Conservation (phyloP, 176 grass and related monocot species). For the Triticum urartu region DNA sequence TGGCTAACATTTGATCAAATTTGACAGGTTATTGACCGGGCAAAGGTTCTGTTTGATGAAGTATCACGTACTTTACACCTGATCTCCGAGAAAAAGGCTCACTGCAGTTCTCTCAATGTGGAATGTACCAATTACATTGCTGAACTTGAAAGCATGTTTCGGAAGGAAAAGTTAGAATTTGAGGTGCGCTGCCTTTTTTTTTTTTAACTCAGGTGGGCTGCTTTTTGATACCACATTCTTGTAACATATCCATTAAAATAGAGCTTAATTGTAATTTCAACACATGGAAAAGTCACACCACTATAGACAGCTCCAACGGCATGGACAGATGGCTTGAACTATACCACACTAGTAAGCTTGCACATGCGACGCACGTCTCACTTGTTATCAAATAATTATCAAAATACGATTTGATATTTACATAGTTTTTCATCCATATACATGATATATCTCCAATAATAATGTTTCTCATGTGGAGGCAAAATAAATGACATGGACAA, state of each 20-base stretch:
- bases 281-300: constrained; percentile 11
- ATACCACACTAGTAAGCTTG: neutral
- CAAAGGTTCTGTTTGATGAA: constrained; percentile 69
- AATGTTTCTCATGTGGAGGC: too few species aligned
- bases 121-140: constrained; percentile 50
- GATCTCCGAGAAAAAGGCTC: constrained; percentile 52
- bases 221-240: constrained; percentile 31
- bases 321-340: constrained; percentile 14
- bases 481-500: too few species aligned
- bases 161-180: constrained; percentile 73
- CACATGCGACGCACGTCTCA: too few species aligned
- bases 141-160: constrained; percentile 72
- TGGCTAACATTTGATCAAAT: constrained; percentile 27
- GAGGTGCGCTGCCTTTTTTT: constrained; percentile 46
- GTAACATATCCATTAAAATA: constrained; percentile 19
- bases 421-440: too few species aligned
- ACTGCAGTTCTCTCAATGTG: constrained; percentile 25
- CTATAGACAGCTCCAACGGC: neutral
- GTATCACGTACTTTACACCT: constrained; percentile 48
- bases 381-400: too few species aligned
- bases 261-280: constrained; percentile 17
- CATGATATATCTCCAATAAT: too few species aligned
- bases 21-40: constrained; percentile 63
- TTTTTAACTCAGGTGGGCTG: constrained; percentile 36
- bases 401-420: too few species aligned